Conservation (phyloP, 768 basidiomycete species). For the Wakefieldia striispora region DNA sequence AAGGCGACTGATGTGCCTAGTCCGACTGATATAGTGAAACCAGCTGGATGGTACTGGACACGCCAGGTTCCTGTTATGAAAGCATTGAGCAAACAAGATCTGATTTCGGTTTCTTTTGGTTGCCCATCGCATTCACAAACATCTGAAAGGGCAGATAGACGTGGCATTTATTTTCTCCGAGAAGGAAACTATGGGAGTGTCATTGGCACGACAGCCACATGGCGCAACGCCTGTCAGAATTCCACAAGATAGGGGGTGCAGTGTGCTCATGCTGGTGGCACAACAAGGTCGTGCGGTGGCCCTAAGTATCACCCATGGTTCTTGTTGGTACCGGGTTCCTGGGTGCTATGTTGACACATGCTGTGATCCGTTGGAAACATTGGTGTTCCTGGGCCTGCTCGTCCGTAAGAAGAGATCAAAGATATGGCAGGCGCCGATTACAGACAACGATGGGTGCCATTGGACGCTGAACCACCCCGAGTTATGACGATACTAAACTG, state of each 20-base stretch:
- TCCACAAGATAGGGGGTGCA: conserved; percentile 56
- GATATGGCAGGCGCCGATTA: not conserved
- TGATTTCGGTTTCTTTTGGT: no score
- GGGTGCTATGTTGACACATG: conserved; percentile 55
- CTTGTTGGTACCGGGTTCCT: conserved; percentile 64
- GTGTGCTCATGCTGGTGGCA: conserved; percentile 36
- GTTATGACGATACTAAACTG: conserved; percentile 13
- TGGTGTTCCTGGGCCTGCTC: conserved; percentile 42
- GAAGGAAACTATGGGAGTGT: no score
- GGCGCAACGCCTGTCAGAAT: conserved; percentile 62
- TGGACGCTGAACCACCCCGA: conserved; percentile 13
- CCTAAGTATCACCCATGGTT: conserved; percentile 39
- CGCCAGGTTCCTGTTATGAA: no score
- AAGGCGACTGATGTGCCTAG: no score
- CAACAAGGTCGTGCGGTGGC: conserved; percentile 31
- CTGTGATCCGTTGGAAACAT: conserved; percentile 35
- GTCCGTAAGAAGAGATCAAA: conserved; percentile 21
- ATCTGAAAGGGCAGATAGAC: no score
- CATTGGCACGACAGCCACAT: conserved; percentile 26
- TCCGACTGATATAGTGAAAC: no score
- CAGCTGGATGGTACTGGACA: no score
- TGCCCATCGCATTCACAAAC: no score
- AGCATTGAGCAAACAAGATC: no score
- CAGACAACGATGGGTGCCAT: conserved; percentile 7
- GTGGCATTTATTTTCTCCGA: no score